phyloP scores from a whole-genome alignment of 1,139 yeast species.

The Pichia norvegensis region DNA sequence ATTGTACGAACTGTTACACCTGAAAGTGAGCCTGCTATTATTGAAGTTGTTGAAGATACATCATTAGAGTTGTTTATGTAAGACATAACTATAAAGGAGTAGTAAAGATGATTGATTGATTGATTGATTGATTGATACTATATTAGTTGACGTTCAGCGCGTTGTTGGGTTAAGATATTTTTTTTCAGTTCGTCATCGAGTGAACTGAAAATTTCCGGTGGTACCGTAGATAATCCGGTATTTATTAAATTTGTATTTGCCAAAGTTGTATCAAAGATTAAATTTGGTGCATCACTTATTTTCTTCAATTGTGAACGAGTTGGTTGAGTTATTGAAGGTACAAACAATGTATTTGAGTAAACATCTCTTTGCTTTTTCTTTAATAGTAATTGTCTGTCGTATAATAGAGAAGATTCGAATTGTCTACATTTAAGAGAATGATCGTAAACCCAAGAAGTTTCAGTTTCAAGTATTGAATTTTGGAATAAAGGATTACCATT shows the following conservation, averaged over 20 bases:
- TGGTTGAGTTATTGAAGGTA: slow-evolving; percentile 75
- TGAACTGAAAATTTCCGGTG: slow-evolving; percentile 49
- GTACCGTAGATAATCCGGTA: slow-evolving; percentile 60
- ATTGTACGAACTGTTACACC: slow-evolving; percentile 42
- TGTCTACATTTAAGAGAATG: slow-evolving; percentile 71
- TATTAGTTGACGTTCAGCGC: slow-evolving; percentile 15
- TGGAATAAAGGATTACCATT: slow-evolving; percentile 7
- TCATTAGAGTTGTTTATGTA: slow-evolving; percentile 5
- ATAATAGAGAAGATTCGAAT: slow-evolving; percentile 55
- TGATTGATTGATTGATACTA: not conserved
- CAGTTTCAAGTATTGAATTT: slow-evolving; percentile 13
- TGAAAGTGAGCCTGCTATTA: slow-evolving; percentile 27
- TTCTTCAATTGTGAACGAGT: slow-evolving; percentile 34
- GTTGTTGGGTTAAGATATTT: slow-evolving; percentile 63
- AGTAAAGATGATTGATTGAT: not conserved
- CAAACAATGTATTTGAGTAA: slow-evolving; percentile 71
- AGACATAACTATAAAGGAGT: slow-evolving; percentile 1
- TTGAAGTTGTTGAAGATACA: slow-evolving; percentile 17
- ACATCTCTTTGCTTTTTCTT: slow-evolving; percentile 64
- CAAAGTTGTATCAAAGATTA: slow-evolving; percentile 39
- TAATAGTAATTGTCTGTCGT: slow-evolving; percentile 49
- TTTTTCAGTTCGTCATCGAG: slow-evolving; percentile 48
- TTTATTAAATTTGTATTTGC: slow-evolving; percentile 35
- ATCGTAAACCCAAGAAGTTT: slow-evolving; percentile 63
- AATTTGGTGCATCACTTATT: slow-evolving; percentile 31